A percentile compares a stretch with the other conserved stretches of the same genome.
These are phyloP conservation scores for Tylopilus sp. DNA, from an alignment of 1,284 basidiomycete genomes.

Conservation along the genomic window DNA sequence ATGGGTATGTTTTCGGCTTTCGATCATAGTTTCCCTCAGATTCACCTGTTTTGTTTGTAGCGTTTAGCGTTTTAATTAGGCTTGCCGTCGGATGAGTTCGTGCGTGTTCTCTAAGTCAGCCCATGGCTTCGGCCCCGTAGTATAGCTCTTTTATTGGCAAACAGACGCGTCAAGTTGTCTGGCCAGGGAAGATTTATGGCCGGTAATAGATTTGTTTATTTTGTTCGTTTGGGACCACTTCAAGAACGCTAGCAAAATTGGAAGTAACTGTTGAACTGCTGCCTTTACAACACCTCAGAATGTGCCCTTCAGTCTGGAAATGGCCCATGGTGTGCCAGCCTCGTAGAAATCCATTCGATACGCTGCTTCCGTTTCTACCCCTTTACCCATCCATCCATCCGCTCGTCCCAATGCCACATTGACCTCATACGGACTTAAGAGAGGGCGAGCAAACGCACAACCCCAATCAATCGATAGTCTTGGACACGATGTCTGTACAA, in stretches of 20 bases:
- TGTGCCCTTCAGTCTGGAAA: slow-evolving; percentile 50
- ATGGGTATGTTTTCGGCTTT: slow-evolving; percentile 55
- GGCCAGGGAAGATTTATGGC: too few species aligned
- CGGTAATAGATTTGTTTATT: not conserved
- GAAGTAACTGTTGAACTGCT: not conserved
- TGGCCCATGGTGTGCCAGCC: slow-evolving; percentile 73
- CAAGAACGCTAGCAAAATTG: not conserved
- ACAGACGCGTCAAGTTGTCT: too few species aligned
- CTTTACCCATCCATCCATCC: slow-evolving; percentile 60
- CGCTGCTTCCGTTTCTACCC: slow-evolving; percentile 36
- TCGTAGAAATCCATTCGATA: slow-evolving; percentile 99
- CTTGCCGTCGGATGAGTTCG: not conserved
- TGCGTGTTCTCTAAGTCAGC: not conserved
- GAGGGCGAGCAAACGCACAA: slow-evolving; percentile 87
- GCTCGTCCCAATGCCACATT: slow-evolving; percentile 81
- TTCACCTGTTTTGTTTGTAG: slow-evolving; percentile 26
- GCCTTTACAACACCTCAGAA: slow-evolving; percentile 15
- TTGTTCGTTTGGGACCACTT: not conserved
- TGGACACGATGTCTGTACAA: slow-evolving; percentile 96
- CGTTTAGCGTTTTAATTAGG: slow-evolving; percentile 19
- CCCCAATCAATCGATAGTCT: slow-evolving; percentile 98
- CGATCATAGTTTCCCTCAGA: not conserved
- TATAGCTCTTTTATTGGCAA: too few species aligned
- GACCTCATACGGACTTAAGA: slow-evolving; percentile 94
- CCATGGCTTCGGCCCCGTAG: not conserved